Evolutionary conservation across 306 rosid genomes (phyloP), one percentile per base, ranked within the genome.

Genomic region (Prunus dulcis): DNA sequence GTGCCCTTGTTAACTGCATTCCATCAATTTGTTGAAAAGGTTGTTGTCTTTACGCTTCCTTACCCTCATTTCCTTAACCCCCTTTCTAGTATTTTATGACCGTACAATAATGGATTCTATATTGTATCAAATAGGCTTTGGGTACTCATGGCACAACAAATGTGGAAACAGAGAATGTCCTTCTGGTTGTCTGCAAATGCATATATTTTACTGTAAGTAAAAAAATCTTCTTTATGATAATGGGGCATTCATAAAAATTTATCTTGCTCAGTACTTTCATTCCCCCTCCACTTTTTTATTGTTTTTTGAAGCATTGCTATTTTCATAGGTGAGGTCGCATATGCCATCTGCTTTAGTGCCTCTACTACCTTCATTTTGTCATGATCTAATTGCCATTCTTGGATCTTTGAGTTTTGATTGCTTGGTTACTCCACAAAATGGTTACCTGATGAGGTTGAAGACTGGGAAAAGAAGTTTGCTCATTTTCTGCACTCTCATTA

Each of bases 401-500:
- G 86, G 82, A 62, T 91, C 91, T 67, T 56, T 93, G 81, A 89
- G 86, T 46, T 83, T 89, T 28, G 91, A 88, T 64, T 64, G 58
- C 74, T 45, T 12, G 46, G 84, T 52, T 75, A 34, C 70, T 66
- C 52, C 77, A 74, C 90, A 88, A 55, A 82, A 82, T 79, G 93
- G 68, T 65, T 65, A 85, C 82, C 78, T 81, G 82, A 81, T 82
- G 61, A 81, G 93, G 79, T 74, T 87, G 82, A 93, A 93, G 87
- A 82, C 95, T 41, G 96, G 90, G 78, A 93, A 93, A 81, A 89
- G 98, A 85, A 86, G 93, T 78, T 63, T 93, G 70, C 91, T 85
- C 63, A 84, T 93, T 73, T 93, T 93, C 76, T 88, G 91, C 68
- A 76, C 82, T 50, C 86, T 93, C 51, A 85, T 93, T 80, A 91